phyloP scores from a whole-genome alignment of 345 rosid genomes.

The Nasturtium officinale region DNA sequence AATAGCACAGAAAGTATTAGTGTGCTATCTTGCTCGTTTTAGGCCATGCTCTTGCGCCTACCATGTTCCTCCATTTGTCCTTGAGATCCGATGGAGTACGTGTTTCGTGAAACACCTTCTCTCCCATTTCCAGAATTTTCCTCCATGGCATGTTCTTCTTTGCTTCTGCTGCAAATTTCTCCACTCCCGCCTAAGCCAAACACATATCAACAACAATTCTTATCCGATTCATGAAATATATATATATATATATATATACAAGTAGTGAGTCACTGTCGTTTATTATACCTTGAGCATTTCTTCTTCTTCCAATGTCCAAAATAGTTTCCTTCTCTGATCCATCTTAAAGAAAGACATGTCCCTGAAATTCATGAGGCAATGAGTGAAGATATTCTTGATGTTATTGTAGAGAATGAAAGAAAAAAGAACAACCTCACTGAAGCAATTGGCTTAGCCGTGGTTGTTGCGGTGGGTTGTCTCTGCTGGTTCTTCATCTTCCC shows the following conservation, averaged over 20 bases:
- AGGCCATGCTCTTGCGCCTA: constrained; percentile 20
- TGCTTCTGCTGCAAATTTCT: constrained; percentile 42
- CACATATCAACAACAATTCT: constrained; percentile 3
- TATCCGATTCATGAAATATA: not conserved
- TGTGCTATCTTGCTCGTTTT: not conserved
- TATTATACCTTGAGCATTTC: constrained; percentile 40
- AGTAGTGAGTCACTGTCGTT: too few relatives aligned
- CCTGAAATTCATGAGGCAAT: constrained; percentile 27
- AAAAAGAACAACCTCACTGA: constrained; percentile 21
- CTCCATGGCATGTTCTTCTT: constrained; percentile 81
- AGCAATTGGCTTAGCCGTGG: not conserved
- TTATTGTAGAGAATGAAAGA: constrained; percentile 23
- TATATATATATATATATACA: too few relatives aligned
- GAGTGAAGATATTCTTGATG: constrained; percentile 2
- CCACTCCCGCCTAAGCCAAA: constrained; percentile 63
- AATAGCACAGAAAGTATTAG: not conserved
- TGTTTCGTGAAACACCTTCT: constrained; percentile 52
- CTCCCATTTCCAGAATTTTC: constrained; percentile 75
- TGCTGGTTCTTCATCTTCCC: constrained; percentile 14
- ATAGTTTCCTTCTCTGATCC: constrained; percentile 32
- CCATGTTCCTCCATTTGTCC: constrained; percentile 73
- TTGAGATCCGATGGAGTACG: constrained; percentile 75
- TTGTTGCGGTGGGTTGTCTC: not conserved
- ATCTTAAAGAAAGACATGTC: constrained; percentile 1
- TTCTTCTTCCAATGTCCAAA: constrained; percentile 40